Evolutionary conservation across 257 asterid genomes (phyloP), one percentile per base, ranked within the genome.

Genomic region (Scutellaria baicalensis): DNA sequence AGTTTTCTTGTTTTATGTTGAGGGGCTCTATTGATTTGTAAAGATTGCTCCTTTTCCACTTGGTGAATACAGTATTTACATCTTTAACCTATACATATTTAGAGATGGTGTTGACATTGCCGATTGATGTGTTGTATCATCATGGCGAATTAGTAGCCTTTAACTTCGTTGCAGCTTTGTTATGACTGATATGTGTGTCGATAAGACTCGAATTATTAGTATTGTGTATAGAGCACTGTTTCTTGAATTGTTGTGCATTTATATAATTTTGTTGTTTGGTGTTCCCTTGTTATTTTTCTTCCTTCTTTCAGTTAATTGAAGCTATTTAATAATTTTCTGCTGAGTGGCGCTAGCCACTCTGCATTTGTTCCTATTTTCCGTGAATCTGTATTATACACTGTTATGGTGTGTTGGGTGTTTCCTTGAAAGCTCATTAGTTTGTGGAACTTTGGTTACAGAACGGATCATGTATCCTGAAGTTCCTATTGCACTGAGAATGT

Each of bases 401-500:
- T 20, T 42, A 13, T 40, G 4, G 13, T 58, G 27, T 68, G 54
- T 49, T n/a, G 9, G 27, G 20, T 14, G 48, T 39, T 50, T 50
- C 6, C 21, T 6, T 11, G 6, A 36, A 9, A 49, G 4, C n/a
- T 62, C 13, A 42, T 27, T 55, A 42, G 23, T 62, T 33, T 77
- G 69, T 56, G 45, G 45, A 49, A 20, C 47, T 69, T 36, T 52
- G 57, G 72, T 75, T 69, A 21, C 88, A 94, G 97, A 91, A 70
- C 76, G 81, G 54, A 91, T 91, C 71, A 84, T 94, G 88, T 71
- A 63, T 59, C 96, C 97, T 5, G 91, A 84, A 71, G 88, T 86
- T 75, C 96, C 97, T 5, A 86, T 94, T 80, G 99, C 99, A 0
- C 77, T 94, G 76, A 90, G 99, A 78, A 82, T 85, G 87, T 94